phyloP scores from a whole-genome alignment of 1,284 basidiomycete species.

The Boletus sp. region DNA sequence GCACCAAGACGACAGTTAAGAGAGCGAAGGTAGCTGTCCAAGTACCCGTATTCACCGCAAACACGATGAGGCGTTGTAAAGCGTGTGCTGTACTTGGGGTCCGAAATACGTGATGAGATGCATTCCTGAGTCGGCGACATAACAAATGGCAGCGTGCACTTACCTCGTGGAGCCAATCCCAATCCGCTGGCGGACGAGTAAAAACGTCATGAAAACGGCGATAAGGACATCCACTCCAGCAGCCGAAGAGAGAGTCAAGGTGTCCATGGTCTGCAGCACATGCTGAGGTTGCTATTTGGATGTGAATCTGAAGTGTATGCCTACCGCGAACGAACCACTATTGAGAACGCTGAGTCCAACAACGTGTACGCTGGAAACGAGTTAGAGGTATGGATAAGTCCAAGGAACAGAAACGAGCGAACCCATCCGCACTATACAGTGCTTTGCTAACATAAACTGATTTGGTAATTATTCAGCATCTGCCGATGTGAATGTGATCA shows the following conservation, averaged over 20 bases:
- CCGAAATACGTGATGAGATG: not conserved
- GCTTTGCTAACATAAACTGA: slow-evolving; percentile 3
- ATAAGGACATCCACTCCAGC: not conserved
- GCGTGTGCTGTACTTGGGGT: slow-evolving; percentile 7
- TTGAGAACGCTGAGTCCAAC: not conserved
- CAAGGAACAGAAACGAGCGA: not conserved
- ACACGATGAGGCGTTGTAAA: slow-evolving; percentile 11
- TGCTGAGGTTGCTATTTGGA: not conserved
- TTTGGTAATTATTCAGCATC: not conserved
- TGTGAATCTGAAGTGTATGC: not conserved
- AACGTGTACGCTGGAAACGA: not conserved
- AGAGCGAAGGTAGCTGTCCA: slow-evolving; percentile 17
- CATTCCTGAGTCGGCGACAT: not conserved
- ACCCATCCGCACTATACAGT: slow-evolving; percentile 11
- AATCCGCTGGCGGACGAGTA: not conserved
- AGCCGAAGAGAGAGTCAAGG: not conserved
- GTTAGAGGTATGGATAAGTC: not conserved
- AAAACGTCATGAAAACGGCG: not conserved
- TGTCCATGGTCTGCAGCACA: not conserved
- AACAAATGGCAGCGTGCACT: not conserved
- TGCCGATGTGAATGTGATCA: not conserved
- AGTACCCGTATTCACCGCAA: no score
- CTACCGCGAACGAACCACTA: slow-evolving; percentile 1
- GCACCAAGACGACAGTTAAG: slow-evolving; percentile 8
- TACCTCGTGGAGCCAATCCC: not conserved